These are phyloP conservation scores for Sistotremastrum niveocremeum DNA, from an alignment of 768 basidiomycete genomes.

Conservation along the genomic window DNA sequence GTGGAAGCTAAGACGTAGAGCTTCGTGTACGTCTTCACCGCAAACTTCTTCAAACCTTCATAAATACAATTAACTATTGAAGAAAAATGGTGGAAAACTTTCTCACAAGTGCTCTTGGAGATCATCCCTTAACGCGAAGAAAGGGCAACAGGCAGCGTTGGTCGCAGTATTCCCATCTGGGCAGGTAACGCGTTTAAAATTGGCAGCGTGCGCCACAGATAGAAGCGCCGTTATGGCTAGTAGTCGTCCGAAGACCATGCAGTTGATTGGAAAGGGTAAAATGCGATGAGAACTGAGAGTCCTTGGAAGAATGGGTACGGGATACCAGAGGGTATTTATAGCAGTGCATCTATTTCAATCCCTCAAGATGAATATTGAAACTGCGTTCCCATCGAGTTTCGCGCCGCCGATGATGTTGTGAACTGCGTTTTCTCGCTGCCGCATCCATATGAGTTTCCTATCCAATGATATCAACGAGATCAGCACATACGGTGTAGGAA, in stretches of 20 bases:
- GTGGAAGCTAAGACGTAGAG: conserved; percentile 13
- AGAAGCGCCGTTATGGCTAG: not conserved
- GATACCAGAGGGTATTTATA: too few species aligned
- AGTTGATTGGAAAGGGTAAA: too few species aligned
- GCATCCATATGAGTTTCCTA: too few species aligned
- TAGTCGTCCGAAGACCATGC: conserved; percentile 1
- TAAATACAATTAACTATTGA: not conserved
- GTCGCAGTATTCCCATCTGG: conserved; percentile 16
- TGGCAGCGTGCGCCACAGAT: not conserved
- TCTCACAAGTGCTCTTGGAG: conserved; percentile 22
- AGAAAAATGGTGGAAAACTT: not conserved
- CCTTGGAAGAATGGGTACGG: too few species aligned
- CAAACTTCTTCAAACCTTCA: conserved; percentile 16
- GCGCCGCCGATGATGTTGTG: too few species aligned
- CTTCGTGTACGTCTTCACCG: conserved; percentile 21
- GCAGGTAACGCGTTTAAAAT: conserved; percentile 12
- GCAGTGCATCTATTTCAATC: too few species aligned
- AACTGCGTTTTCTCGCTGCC: too few species aligned
- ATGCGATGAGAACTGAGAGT: too few species aligned
- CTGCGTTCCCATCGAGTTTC: too few species aligned
- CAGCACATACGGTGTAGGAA: too few species aligned
- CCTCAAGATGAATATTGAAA: too few species aligned
- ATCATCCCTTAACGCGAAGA: conserved; percentile 27
- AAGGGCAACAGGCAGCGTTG: conserved; percentile 25
- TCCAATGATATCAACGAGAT: too few species aligned